Conservation (phyloP, 257 asterid species). For the Echium plantagineum region DNA sequence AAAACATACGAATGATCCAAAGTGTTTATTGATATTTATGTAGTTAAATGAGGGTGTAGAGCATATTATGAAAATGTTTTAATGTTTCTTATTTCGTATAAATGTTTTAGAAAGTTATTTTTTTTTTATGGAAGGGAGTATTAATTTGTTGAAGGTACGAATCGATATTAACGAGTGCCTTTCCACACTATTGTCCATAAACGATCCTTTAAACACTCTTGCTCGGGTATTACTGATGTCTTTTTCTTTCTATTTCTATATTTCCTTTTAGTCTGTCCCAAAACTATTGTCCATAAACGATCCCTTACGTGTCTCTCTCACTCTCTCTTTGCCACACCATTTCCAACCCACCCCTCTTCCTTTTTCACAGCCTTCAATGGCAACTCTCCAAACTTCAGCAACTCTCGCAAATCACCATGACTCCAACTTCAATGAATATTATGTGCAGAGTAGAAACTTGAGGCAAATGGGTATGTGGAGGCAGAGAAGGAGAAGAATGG, state of each 20-base stretch:
- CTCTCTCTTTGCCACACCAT: not conserved
- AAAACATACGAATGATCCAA: no score
- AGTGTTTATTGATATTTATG: no score
- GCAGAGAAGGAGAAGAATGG: constrained; percentile 15
- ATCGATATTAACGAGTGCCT: no score
- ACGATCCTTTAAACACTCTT: no score
- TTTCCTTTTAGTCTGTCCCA: not conserved
- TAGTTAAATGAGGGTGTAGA: no score
- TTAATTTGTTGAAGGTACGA: no score
- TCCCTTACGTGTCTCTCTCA: constrained; percentile 21
- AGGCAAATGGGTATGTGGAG: constrained; percentile 35
- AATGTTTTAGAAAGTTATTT: no score
- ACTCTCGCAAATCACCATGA: constrained; percentile 8
- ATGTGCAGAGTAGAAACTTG: not conserved
- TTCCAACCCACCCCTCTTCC: not conserved
- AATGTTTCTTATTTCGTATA: no score
- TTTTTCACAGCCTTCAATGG: constrained; percentile 28
- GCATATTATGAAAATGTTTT: no score
- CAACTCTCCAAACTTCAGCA: constrained; percentile 31
- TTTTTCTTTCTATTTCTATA: not conserved
- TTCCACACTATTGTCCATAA: no score
- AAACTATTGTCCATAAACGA: constrained; percentile 6
- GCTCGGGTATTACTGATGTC: no score
- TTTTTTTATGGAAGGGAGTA: no score
- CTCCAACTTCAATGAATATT: not conserved